phyloP scores from a whole-genome alignment of 2,329 filamentous ascomycete species.

The Aspergillus niger region DNA sequence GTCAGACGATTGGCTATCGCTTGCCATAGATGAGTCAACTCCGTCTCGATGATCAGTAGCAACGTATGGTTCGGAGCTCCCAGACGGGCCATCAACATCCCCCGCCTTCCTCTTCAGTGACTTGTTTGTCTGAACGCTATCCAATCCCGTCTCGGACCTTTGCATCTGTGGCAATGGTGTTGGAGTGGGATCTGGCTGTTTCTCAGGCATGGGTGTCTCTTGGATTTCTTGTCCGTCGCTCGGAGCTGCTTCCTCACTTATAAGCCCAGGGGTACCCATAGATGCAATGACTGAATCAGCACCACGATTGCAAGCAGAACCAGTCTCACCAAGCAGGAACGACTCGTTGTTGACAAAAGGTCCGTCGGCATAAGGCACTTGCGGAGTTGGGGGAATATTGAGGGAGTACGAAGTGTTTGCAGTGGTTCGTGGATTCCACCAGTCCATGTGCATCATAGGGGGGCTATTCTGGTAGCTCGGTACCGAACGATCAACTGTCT shows the following conservation, averaged over 20 bases:
- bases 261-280: not conserved
- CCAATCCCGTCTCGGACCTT: not conserved
- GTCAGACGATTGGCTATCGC: not conserved
- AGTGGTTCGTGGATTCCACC: not conserved
- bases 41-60: not conserved
- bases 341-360: conserved; percentile 20
- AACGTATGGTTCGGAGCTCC: not conserved
- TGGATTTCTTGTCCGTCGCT: not conserved
- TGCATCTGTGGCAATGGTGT: not conserved
- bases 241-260: not conserved
- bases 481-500: not conserved
- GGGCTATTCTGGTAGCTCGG: not conserved
- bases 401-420: not conserved
- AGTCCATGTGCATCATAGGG: not conserved
- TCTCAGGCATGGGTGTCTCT: not conserved
- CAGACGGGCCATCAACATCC: conserved; percentile 26
- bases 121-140: not conserved
- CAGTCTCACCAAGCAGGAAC: not conserved
- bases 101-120: conserved; percentile 34
- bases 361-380: conserved; percentile 24
- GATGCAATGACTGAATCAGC: not conserved
- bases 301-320: not conserved
- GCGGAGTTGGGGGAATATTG: not conserved
- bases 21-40: not conserved
- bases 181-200: not conserved